Evolutionary conservation across 148 eudicot species (phyloP).

Genomic region (Pouteria glomerata): DNA sequence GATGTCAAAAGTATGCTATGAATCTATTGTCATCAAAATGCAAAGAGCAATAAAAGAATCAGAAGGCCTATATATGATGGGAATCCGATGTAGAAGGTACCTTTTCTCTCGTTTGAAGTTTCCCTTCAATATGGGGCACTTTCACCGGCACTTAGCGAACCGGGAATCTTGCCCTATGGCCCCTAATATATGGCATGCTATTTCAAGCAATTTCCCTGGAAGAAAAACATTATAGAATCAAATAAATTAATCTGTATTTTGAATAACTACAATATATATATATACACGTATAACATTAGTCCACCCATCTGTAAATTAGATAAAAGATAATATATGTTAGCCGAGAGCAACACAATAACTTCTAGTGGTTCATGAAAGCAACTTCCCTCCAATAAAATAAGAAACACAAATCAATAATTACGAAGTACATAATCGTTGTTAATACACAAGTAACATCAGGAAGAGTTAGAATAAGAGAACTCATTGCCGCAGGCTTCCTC

Average conservation of each 20-base stretch:
- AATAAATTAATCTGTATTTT: not conserved
- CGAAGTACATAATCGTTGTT: not conserved
- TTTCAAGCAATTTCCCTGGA: conserved; percentile 28
- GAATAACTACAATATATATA: not conserved
- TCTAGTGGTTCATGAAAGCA: not conserved
- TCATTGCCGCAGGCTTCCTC: too few species aligned
- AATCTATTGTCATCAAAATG: not conserved
- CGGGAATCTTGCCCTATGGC: conserved; percentile 21
- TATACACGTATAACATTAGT: not conserved
- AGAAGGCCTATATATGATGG: not conserved
- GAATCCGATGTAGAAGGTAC: not conserved
- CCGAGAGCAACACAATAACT: conserved; percentile 16
- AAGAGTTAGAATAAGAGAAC: not conserved
- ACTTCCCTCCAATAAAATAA: conserved; percentile 12
- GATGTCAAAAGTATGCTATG: not conserved
- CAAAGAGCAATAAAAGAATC: not conserved
- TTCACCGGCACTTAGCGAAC: conserved; percentile 22
- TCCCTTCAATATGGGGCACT: not conserved
- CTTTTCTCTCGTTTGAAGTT: conserved; percentile 1
- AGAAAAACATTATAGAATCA: not conserved
- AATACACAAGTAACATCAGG: not conserved
- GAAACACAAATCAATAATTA: not conserved
- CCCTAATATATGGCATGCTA: conserved; percentile 24
- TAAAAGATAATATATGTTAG: not conserved
- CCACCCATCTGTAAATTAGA: not conserved